phyloP scores from a whole-genome alignment of 2,329 filamentous ascomycete species.

The Knufia petricola region DNA sequence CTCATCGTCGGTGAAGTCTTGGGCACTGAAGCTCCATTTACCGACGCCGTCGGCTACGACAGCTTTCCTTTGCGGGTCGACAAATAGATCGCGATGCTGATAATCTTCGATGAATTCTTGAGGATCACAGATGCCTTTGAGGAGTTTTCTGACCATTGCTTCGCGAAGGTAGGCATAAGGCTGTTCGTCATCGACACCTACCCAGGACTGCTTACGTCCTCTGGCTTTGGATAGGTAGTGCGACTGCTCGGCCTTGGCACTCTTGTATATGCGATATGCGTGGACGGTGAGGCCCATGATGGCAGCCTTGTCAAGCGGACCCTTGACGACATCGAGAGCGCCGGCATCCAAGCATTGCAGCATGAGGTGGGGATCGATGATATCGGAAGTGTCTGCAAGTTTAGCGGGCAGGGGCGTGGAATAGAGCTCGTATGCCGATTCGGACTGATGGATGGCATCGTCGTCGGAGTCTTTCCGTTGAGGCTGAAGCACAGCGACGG shows the following conservation, averaged over 20 bases:
- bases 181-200: conserved; percentile 73
- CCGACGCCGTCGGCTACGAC: conserved; percentile 61
- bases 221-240: conserved; percentile 37
- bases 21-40: conserved; percentile 80
- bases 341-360: conserved; percentile 74
- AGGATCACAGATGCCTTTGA: conserved; percentile 76
- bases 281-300: conserved; percentile 70
- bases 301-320: conserved; percentile 64
- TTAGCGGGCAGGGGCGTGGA: conserved; percentile 17
- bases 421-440: conserved; percentile 15
- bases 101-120: conserved; percentile 53
- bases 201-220: conserved; percentile 77
- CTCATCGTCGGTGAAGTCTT: conserved; percentile 83
- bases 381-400: conserved; percentile 26
- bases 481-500: conserved; percentile 38
- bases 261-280: conserved; percentile 71
- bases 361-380: conserved; percentile 45
- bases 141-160: conserved; percentile 84
- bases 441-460: conserved; percentile 9
- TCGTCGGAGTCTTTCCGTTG: conserved; percentile 21
- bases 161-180: conserved; percentile 84
- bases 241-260: conserved; percentile 59
- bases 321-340: conserved; percentile 74
- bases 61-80: conserved; percentile 55
- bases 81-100: conserved; percentile 55